These are phyloP conservation scores for Hymenoscyphus infarciens DNA, from an alignment of 2,329 filamentous ascomycete genomes.

Conservation along the genomic window DNA sequence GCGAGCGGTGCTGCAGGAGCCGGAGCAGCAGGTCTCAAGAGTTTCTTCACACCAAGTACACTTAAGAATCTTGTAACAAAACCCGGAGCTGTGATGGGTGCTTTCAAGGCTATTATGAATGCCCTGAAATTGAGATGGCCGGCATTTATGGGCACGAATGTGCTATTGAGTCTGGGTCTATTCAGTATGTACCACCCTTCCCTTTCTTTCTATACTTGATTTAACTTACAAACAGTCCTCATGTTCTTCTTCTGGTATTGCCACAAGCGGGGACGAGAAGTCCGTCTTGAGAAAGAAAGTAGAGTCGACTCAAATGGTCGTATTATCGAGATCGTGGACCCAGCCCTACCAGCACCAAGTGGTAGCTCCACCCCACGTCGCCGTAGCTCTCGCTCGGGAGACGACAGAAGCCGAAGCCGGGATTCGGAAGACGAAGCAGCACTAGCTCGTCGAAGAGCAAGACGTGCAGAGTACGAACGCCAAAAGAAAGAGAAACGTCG, in stretches of 20 bases:
- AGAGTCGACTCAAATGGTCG: constrained; percentile 5
- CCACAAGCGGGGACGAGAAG: constrained; percentile 88
- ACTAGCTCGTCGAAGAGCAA: background rate
- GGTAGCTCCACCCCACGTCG: background rate
- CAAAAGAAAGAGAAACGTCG: constrained; percentile 9
- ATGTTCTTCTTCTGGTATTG: constrained; percentile 98
- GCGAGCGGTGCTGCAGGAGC: constrained; percentile 20
- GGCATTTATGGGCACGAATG: constrained; percentile 85
- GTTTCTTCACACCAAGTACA: constrained; percentile 66
- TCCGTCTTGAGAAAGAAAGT: constrained; percentile 52
- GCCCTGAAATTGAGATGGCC: constrained; percentile 86
- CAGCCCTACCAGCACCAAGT: background rate
- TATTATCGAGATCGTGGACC: constrained; percentile 7
- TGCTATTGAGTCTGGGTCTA: constrained; percentile 83
- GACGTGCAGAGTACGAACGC: constrained; percentile 7
- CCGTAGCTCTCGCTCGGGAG: background rate
- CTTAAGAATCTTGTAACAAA: constrained; percentile 79
- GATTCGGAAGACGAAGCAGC: constrained; percentile 9
- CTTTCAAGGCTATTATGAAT: constrained; percentile 87
- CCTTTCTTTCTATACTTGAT: constrained; percentile 6
- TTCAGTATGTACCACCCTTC: constrained; percentile 63
- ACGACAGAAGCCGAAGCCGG: background rate
- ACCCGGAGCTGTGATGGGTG: constrained; percentile 77
- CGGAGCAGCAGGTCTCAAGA: constrained; percentile 55
- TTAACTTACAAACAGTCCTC: constrained; percentile 50